A percentile compares a stretch with the other conserved stretches of the same genome.
Evolutionary conservation across 805 yeast genomes (phyloP).

Genomic region (Maudiozyma saulgeensis): DNA sequence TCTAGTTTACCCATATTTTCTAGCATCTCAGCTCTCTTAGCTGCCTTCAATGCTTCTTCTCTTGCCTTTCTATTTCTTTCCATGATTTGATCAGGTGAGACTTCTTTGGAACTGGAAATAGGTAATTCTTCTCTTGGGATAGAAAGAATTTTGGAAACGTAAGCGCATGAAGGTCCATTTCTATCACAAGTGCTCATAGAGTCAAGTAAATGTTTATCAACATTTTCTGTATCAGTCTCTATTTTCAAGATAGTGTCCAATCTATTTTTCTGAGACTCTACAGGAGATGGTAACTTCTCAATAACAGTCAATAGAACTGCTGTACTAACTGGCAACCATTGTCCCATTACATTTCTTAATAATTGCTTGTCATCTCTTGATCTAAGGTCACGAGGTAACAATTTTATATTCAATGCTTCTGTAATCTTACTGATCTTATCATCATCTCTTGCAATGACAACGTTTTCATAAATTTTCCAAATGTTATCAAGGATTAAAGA

Average conservation of each 20-base stretch:
- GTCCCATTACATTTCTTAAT: conserved; percentile 63
- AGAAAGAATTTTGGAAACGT: conserved; percentile 82
- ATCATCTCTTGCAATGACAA: conserved; percentile 52
- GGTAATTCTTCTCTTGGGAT: conserved; percentile 79
- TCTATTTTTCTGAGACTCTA: conserved; percentile 61
- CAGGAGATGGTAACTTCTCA: conserved; percentile 78
- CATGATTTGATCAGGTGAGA: conserved; percentile 46
- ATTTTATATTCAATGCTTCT: conserved; percentile 53
- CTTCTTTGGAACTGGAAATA: conserved; percentile 33
- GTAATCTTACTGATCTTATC: conserved; percentile 72
- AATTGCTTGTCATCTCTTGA: conserved; percentile 66
- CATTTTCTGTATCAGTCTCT: conserved; percentile 14
- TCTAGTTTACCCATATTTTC: conserved; percentile 21
- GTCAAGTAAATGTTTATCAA: conserved; percentile 40
- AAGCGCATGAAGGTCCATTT: conserved; percentile 60
- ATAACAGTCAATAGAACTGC: conserved; percentile 78
- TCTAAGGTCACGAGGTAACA: conserved; percentile 65
- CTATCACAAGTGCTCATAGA: conserved; percentile 62
- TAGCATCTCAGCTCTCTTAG: conserved; percentile 39
- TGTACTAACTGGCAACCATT: conserved; percentile 90
- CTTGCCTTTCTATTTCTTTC: conserved; percentile 59
- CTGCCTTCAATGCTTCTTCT: conserved; percentile 58
- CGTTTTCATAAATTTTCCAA: conserved; percentile 81
- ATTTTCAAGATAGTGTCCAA: conserved; percentile 53
- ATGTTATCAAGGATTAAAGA: conserved; percentile 78